phyloP scores from a whole-genome alignment of 1,284 basidiomycete genomes.

The Omphalotus olearius region DNA sequence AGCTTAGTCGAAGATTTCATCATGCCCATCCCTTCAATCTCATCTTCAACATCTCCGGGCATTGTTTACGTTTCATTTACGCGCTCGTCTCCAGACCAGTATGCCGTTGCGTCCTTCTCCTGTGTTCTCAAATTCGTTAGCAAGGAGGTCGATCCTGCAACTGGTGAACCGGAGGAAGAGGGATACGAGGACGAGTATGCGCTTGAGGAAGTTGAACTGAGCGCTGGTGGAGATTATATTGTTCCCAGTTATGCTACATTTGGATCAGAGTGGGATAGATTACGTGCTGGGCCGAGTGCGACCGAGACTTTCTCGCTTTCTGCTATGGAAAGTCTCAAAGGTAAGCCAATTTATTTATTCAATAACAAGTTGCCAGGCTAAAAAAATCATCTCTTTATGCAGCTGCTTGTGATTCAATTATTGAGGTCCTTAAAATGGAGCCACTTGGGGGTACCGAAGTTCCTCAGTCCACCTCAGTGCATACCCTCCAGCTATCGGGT shows the following conservation, averaged over 20 bases:
- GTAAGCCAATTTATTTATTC: slow-evolving; percentile 38
- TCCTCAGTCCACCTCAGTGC: slow-evolving; percentile 82
- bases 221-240: slow-evolving; percentile 91
- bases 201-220: slow-evolving; percentile 92
- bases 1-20: slow-evolving; percentile 94
- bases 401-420: slow-evolving; percentile 91
- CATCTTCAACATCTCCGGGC: slow-evolving; percentile 68
- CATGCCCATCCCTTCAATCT: slow-evolving; percentile 75
- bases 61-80: slow-evolving; percentile 94
- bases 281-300: slow-evolving; percentile 69
- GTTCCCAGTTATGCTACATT: slow-evolving; percentile 91
- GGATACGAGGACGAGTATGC: slow-evolving; percentile 99
- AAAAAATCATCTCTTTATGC: slow-evolving; percentile 16
- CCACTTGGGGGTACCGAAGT: slow-evolving; percentile 86
- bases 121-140: slow-evolving; percentile 96
- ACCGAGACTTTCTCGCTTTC: slow-evolving; percentile 96
- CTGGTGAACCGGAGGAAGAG: slow-evolving; percentile 96
- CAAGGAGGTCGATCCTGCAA: slow-evolving; percentile 96
- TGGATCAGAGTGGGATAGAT: slow-evolving; percentile 90
- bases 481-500: slow-evolving; percentile 93
- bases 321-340: slow-evolving; percentile 91
- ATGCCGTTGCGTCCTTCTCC: slow-evolving; percentile 82
- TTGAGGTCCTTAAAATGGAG: slow-evolving; percentile 96
- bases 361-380: neutral
- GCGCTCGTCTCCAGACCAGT: slow-evolving; percentile 73